Conservation (phyloP, 805 yeast species). For the Komagataella phaffii region DNA sequence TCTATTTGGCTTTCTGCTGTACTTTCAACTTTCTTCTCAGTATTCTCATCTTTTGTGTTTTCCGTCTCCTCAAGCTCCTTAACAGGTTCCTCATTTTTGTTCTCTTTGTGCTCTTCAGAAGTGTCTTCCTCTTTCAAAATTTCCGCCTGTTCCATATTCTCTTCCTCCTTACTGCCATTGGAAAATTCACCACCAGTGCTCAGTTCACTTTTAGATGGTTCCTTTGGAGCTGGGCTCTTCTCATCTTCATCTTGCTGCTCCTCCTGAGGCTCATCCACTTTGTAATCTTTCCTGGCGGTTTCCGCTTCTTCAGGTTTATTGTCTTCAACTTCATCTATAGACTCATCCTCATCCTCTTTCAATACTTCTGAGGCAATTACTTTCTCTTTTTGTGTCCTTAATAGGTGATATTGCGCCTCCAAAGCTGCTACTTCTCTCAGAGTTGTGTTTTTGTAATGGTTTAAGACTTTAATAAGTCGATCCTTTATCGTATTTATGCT, state of each 20-base stretch:
- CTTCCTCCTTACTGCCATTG: slow-evolving; percentile 1
- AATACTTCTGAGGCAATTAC: background rate
- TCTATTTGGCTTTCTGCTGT: background rate
- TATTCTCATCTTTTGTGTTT: slow-evolving; percentile 3
- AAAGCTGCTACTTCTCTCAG: slow-evolving; percentile 22
- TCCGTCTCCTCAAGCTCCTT: slow-evolving; percentile 3
- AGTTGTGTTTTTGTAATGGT: slow-evolving; percentile 18
- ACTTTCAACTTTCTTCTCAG: slow-evolving; percentile 1
- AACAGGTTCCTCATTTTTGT: slow-evolving; percentile 3
- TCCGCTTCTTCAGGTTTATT: slow-evolving; percentile 4
- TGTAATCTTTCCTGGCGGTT: background rate
- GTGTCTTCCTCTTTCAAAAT: slow-evolving; percentile 6
- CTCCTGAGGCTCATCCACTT: background rate
- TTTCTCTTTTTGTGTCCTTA: slow-evolving; percentile 7
- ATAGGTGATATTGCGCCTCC: slow-evolving; percentile 13
- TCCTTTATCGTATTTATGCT: slow-evolving; percentile 18
- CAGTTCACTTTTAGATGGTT: background rate
- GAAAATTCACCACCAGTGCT: slow-evolving; percentile 1
- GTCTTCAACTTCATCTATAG: slow-evolving; percentile 1
- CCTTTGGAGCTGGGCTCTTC: background rate
- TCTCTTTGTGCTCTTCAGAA: slow-evolving; percentile 5
- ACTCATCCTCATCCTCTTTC: slow-evolving; percentile 15
- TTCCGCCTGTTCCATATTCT: slow-evolving; percentile 3
- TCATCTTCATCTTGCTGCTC: slow-evolving; percentile 2
- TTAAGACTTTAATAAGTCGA: slow-evolving; percentile 18